phyloP scores from a whole-genome alignment of 1,284 basidiomycete genomes.

The Inonotus obliquus region DNA sequence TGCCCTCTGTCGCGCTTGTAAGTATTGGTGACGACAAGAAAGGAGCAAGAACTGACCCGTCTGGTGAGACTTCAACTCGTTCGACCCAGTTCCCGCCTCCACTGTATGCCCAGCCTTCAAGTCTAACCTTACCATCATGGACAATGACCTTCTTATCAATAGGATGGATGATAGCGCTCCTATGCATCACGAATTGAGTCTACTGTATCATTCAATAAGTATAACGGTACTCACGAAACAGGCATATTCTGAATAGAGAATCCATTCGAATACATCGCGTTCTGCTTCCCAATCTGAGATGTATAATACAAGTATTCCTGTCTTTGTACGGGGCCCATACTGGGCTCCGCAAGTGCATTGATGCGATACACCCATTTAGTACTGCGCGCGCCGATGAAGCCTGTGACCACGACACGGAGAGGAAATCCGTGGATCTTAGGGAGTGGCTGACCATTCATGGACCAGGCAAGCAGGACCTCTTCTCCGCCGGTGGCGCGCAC shows the following conservation, averaged over 20 bases:
- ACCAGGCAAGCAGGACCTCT: slow-evolving; percentile 53
- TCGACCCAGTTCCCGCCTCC: slow-evolving; percentile 55
- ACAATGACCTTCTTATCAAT: slow-evolving; percentile 43
- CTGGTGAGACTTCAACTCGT: slow-evolving; percentile 49
- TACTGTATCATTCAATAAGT: background rate
- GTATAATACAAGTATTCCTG: slow-evolving; percentile 54
- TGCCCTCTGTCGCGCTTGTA: slow-evolving; percentile 33
- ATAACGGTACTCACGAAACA: slow-evolving; percentile 40
- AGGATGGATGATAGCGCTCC: slow-evolving; percentile 47
- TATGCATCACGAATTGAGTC: slow-evolving; percentile 20
- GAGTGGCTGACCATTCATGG: slow-evolving; percentile 54
- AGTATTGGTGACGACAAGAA: background rate
- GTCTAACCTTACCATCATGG: slow-evolving; percentile 43
- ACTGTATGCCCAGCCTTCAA: slow-evolving; percentile 51
- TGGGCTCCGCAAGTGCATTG: slow-evolving; percentile 45
- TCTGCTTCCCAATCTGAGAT: slow-evolving; percentile 47
- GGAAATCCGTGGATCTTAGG: slow-evolving; percentile 54
- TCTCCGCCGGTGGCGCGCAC: slow-evolving; percentile 37
- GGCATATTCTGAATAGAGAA: slow-evolving; percentile 54
- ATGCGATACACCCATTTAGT: slow-evolving; percentile 55
- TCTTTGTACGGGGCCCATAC: slow-evolving; percentile 47
- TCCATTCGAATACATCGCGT: slow-evolving; percentile 44
- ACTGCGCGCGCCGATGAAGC: slow-evolving; percentile 55
- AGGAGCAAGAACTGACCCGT: slow-evolving; percentile 35
- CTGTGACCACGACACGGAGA: slow-evolving; percentile 47